Evolutionary conservation across 208 protist species (phyloP).

Genomic region (Tritrichomonas musculus): DNA sequence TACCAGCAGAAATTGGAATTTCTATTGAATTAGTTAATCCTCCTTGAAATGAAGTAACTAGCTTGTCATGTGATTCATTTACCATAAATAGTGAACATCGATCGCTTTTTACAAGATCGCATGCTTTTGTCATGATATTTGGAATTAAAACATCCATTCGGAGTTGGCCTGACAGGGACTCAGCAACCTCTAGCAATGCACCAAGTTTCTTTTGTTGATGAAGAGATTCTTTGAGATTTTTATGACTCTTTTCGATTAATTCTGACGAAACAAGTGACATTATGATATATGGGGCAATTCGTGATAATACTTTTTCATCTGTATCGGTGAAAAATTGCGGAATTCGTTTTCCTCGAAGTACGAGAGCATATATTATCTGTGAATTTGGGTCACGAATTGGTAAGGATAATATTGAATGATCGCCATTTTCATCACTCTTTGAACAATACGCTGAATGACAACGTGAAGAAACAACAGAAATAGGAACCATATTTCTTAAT

Average conservation of each 20-base stretch:
- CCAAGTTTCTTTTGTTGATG: neutral
- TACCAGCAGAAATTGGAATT: neutral
- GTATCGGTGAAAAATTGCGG: slow-evolving; percentile 28
- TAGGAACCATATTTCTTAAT: neutral
- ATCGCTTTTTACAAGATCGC: slow-evolving; percentile 3
- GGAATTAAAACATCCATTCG: slow-evolving; percentile 27
- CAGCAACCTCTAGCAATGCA: neutral
- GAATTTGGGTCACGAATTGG: neutral
- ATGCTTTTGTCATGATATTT: neutral
- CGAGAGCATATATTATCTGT: neutral
- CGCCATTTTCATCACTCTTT: slow-evolving; percentile 31
- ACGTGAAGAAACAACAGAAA: neutral
- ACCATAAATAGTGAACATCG: slow-evolving; percentile 25
- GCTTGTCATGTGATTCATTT: slow-evolving; percentile 12
- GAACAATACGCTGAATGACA: neutral
- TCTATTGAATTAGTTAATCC: slow-evolving; percentile 9
- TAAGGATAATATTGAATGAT: neutral
- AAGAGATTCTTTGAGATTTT: neutral
- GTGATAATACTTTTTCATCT: neutral
- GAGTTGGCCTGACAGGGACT: neutral
- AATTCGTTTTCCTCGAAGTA: slow-evolving; percentile 11
- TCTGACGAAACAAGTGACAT: neutral
- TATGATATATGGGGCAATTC: neutral
- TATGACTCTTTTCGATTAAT: slow-evolving; percentile 24
- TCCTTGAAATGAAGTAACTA: neutral